Percentiles rank a stretch among this genome's conserved stretches.
phyloP scores from a whole-genome alignment of 2,329 filamentous ascomycete genomes.

The Onygenales sp. region DNA sequence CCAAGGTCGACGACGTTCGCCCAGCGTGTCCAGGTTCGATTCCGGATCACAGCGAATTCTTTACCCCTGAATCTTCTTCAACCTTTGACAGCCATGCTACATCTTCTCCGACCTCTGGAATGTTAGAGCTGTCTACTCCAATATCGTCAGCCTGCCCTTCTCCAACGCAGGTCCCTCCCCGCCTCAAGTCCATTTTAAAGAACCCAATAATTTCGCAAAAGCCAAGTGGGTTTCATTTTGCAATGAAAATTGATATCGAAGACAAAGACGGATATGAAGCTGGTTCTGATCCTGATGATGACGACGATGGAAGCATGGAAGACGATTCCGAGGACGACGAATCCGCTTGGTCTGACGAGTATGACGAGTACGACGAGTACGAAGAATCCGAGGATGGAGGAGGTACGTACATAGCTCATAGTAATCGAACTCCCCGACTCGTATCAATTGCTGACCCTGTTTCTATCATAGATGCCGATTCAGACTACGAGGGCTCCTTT shows the following conservation, averaged over 20 bases:
- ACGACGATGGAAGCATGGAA: constrained; percentile 3
- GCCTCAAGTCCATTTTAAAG: constrained; percentile 3
- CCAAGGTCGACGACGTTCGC: not conserved
- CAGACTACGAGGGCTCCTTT: constrained; percentile 8
- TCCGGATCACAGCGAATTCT: not conserved
- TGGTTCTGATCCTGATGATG: constrained; percentile 3
- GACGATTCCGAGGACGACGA: constrained; percentile 3
- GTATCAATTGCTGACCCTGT: not conserved
- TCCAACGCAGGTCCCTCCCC: not conserved
- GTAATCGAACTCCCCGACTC: too few species aligned
- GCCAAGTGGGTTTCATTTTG: not conserved
- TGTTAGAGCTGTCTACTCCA: not conserved
- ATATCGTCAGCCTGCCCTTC: constrained; percentile 1
- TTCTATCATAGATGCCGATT: not conserved
- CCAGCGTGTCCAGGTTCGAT: not conserved
- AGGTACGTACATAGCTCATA: not conserved
- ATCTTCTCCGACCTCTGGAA: not conserved
- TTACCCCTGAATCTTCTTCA: not conserved
- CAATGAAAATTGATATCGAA: not conserved
- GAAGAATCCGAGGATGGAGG: constrained; percentile 6
- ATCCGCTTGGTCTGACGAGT: constrained; percentile 4
- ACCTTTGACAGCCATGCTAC: not conserved
- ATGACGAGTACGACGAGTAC: constrained; percentile 3
- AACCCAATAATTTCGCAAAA: not conserved
- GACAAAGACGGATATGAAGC: not conserved